Evolutionary conservation across 257 asterid species (phyloP).

Genomic region (Cruciata laevipes): DNA sequence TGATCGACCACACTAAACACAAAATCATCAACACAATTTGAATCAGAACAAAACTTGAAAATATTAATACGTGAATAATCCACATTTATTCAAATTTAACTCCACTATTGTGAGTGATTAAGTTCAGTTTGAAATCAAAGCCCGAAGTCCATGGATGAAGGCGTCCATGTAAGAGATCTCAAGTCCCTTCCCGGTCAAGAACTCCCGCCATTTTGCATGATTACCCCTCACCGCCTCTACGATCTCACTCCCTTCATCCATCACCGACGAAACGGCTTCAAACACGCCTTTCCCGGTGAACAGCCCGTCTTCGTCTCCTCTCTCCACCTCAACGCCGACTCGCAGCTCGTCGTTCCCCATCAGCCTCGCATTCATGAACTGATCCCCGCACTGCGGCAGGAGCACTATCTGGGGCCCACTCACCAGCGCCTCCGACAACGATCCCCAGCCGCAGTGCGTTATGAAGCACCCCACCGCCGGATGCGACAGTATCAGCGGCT

Average conservation of each 20-base stretch:
- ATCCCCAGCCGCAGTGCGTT: slow-evolving; percentile 29
- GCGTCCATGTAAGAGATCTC: slow-evolving; percentile 21
- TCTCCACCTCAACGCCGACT: slow-evolving; percentile 30
- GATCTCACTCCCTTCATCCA: slow-evolving; percentile 24
- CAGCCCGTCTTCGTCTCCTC: slow-evolving; percentile 25
- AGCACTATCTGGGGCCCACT: slow-evolving; percentile 25
- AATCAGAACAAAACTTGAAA: too few relatives aligned
- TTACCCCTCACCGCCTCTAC: slow-evolving; percentile 20
- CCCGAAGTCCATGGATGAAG: slow-evolving; percentile 9
- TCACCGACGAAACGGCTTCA: slow-evolving; percentile 16
- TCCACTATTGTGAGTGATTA: too few relatives aligned
- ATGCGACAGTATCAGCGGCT: slow-evolving; percentile 26
- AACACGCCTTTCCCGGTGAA: slow-evolving; percentile 18
- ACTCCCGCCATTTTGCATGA: slow-evolving; percentile 23
- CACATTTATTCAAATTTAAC: too few relatives aligned
- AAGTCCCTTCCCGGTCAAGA: slow-evolving; percentile 20
- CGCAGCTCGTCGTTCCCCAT: slow-evolving; percentile 18
- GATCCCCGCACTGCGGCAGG: slow-evolving; percentile 26
- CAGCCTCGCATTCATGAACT: slow-evolving; percentile 21
- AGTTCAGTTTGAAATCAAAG: not conserved
- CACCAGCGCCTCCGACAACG: slow-evolving; percentile 22
- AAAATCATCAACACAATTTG: too few relatives aligned
- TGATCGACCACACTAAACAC: too few relatives aligned
- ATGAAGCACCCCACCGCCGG: slow-evolving; percentile 30
- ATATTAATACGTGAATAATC: too few relatives aligned